Percentiles rank a stretch among this genome's conserved stretches.
Conservation (phyloP, 1,284 basidiomycete species). For the Malassezia nana region DNA sequence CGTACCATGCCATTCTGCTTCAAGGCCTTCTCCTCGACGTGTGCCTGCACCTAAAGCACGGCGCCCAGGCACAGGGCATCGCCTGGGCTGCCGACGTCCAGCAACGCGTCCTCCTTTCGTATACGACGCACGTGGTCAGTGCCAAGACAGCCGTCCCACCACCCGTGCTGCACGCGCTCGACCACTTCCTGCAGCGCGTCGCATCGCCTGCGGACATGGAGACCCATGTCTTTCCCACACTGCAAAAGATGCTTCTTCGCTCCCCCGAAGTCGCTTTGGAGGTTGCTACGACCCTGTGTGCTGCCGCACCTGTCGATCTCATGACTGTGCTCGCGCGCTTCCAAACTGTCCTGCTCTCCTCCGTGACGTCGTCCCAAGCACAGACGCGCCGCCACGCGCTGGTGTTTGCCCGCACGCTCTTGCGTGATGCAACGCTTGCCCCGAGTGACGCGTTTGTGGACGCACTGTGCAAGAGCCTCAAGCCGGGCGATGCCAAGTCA, state of each 20-base stretch:
- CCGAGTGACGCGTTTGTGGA: too few species aligned
- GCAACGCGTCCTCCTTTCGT: constrained; percentile 26
- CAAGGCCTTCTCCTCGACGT: constrained; percentile 28
- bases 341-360: constrained; percentile 22
- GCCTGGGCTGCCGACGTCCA: constrained; percentile 23
- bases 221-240: constrained; percentile 29
- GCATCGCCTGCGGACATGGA: constrained; percentile 29
- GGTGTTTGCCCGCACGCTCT: neutral
- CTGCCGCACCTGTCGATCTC: neutral
- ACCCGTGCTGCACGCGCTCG: constrained; percentile 23
- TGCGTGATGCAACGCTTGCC: constrained; percentile 17
- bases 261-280: constrained; percentile 38
- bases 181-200: constrained; percentile 27
- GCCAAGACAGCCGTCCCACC: constrained; percentile 29
- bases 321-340: constrained; percentile 11
- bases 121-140: constrained; percentile 32
- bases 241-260: constrained; percentile 43
- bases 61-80: constrained; percentile 20
- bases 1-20: constrained; percentile 23
- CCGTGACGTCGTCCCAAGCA: constrained; percentile 26
- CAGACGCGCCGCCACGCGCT: constrained; percentile 20
- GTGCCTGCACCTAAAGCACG: constrained; percentile 29
- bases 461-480: constrained; percentile 3
- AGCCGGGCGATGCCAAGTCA: constrained; percentile 4
- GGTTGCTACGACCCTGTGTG: constrained; percentile 22